phyloP scores from a whole-genome alignment of 148 eudicot species.

The Vaccinium corymbosum region DNA sequence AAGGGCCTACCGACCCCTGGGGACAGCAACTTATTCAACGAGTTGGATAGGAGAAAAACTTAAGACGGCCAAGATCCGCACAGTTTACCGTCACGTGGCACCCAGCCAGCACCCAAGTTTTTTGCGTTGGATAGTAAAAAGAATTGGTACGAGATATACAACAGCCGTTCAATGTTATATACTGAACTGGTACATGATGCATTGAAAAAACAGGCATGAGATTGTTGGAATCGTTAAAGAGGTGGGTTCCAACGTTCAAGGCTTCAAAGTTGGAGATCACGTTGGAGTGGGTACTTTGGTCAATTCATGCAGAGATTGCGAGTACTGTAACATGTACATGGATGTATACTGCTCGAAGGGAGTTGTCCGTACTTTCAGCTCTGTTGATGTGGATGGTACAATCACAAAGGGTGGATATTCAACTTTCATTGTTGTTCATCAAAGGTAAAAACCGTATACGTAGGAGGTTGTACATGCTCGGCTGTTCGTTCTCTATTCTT shows the following conservation, averaged over 20 bases:
- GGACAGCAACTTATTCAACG: too few species aligned
- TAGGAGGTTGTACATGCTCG: conserved; percentile 36
- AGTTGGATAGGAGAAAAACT: too few species aligned
- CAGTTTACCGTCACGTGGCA: too few species aligned
- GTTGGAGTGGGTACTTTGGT: conserved; percentile 85
- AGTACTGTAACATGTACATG: conserved; percentile 58
- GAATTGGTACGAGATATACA: too few species aligned
- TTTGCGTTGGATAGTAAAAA: too few species aligned
- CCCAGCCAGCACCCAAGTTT: too few species aligned
- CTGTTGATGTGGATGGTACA: conserved; percentile 59
- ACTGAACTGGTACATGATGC: conserved; percentile 22
- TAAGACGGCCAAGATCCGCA: too few species aligned
- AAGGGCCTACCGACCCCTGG: too few species aligned
- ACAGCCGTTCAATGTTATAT: conserved; percentile 12
- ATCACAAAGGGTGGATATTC: conserved; percentile 81
- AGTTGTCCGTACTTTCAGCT: conserved; percentile 46
- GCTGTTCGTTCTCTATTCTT: neutral
- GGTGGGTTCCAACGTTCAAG: conserved; percentile 52
- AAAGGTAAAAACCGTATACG: conserved; percentile 49
- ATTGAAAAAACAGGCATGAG: conserved; percentile 65
- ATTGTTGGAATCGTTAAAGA: conserved; percentile 75
- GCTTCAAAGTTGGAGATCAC: conserved; percentile 70
- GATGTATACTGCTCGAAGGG: conserved; percentile 58
- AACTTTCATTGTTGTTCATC: conserved; percentile 56
- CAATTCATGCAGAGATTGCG: conserved; percentile 76